A percentile compares a stretch with the other conserved stretches of the same genome.
These are phyloP conservation scores for Curvularia sp. DNA, from an alignment of 2,329 filamentous ascomycete genomes.

Conservation along the genomic window DNA sequence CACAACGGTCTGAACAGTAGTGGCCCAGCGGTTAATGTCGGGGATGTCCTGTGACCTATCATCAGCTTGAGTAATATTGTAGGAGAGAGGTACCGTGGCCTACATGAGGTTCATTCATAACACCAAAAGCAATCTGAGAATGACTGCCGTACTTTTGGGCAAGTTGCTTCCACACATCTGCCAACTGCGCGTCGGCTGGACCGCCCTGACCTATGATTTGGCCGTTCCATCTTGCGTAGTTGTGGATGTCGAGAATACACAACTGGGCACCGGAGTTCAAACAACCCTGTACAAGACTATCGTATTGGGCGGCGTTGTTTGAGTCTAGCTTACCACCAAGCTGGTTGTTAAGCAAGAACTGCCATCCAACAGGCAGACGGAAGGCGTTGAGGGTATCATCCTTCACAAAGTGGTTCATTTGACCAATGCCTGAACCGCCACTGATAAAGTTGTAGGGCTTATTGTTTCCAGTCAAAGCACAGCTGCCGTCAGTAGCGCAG, in stretches of 20 bases:
- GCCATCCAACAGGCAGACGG: conserved; percentile 66
- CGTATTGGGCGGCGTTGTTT: conserved; percentile 58
- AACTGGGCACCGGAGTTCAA: conserved; percentile 61
- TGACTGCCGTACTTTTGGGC: conserved; percentile 65
- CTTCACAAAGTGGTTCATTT: conserved; percentile 65
- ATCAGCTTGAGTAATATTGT: conserved; percentile 53
- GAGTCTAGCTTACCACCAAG: conserved; percentile 59
- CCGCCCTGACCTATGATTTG: conserved; percentile 71
- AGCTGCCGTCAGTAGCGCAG: conserved; percentile 34
- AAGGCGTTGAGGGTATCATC: conserved; percentile 64
- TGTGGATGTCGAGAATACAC: conserved; percentile 65
- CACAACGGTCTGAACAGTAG: conserved; percentile 68
- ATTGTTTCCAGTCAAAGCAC: conserved; percentile 30
- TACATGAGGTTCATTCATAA: conserved; percentile 73
- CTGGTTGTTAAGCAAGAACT: conserved; percentile 64
- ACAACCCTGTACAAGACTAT: conserved; percentile 64
- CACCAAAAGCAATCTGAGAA: conserved; percentile 65
- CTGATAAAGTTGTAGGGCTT: conserved; percentile 28
- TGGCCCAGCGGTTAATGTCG: conserved; percentile 57
- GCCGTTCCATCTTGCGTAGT: conserved; percentile 65
- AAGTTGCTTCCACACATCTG: conserved; percentile 62
- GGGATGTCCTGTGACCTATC: not conserved
- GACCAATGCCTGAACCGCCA: conserved; percentile 52
- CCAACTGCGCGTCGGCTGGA: conserved; percentile 66
- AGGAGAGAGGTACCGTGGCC: conserved; percentile 34